Base-by-base conservation (phyloP, 306 rosid genomes). In the Dryas alaskensis region DNA sequence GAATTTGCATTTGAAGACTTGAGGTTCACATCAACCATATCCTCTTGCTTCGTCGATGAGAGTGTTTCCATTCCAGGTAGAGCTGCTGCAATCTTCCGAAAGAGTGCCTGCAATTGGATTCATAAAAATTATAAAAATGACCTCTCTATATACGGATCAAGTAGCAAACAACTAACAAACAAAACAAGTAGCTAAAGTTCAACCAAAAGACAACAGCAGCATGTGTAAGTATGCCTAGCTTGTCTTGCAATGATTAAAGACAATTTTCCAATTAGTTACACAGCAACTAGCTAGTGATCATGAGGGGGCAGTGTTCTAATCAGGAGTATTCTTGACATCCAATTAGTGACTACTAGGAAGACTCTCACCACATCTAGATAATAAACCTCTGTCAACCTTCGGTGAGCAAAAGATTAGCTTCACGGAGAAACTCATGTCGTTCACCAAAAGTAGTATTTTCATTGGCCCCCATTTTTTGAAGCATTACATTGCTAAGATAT, bases 1-100 rank as follows among this genome's bases (percentile, higher is more conserved):
- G 79, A 83, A 40, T 76, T 53, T 58, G 73, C 64, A 68, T 84
- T 85, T n/a, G 87, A 70, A 65, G 97, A 85, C 81, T 82, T 86
- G 31, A 92, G 88, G 82, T 92, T 92, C 71, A 92, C 98, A 46
- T 92, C 98, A 12, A 92, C 98, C 98, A 92, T 82, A 57, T 92
- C 98, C 81, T 89, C 96, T 84, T 92, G 96, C 81, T 92, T 92
- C 14, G 98, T 76, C 11, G 89, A 86, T 40, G 96, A 89, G 43
- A 92, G 83, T 39, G 97, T 89, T 84, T 92, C 97, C 97, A 92
- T 92, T 59, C 97, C 96, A 0, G 96, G 98, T 73, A 90, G 85
- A n/a, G 96, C 96, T 49, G 94, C 93, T 8, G 94, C 98, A 81
- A 92, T 92, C 84, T 92, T 92, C 58, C 96, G 85, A 77, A 90